These are phyloP conservation scores for Stipa capillata DNA, from an alignment of 176 grass and related monocot genomes.

Conservation along the genomic window DNA sequence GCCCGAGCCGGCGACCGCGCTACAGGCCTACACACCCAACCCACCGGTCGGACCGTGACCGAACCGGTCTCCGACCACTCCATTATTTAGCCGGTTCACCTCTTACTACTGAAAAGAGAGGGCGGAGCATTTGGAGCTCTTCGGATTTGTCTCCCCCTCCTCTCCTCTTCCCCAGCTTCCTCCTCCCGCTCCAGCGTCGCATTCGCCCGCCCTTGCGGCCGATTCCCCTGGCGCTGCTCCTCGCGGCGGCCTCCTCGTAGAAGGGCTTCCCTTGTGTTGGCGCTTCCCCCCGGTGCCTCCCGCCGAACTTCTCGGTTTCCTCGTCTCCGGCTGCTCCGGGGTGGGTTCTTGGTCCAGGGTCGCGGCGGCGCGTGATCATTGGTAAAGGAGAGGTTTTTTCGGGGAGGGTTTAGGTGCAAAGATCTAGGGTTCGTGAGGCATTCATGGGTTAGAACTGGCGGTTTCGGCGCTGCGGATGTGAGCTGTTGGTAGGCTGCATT, in stretches of 20 bases:
- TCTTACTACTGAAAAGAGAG: not conserved
- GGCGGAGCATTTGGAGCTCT: not conserved
- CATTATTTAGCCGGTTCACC: conserved; percentile 37
- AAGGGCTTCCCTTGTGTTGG: not conserved
- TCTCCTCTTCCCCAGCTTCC: not conserved
- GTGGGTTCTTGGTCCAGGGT: not conserved
- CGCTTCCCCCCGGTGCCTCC: not conserved
- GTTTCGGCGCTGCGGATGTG: conserved; percentile 22
- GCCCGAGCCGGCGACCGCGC: not conserved
- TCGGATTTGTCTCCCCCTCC: not conserved
- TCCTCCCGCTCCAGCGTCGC: not conserved
- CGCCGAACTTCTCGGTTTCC: not conserved
- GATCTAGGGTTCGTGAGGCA: not conserved
- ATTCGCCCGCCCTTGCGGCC: not conserved
- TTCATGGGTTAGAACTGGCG: conserved; percentile 49
- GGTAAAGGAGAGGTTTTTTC: not conserved
- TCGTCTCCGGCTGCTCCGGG: not conserved
- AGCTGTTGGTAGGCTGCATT: conserved; percentile 11
- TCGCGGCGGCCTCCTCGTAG: not conserved
- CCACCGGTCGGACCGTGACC: not conserved
- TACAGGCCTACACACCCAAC: not conserved
- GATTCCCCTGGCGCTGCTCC: not conserved
- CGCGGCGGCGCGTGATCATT: not conserved
- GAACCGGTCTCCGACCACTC: not conserved
- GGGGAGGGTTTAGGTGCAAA: not conserved